Evolutionary conservation across 768 basidiomycete genomes (phyloP).

Genomic region (Hericium erinaceus): DNA sequence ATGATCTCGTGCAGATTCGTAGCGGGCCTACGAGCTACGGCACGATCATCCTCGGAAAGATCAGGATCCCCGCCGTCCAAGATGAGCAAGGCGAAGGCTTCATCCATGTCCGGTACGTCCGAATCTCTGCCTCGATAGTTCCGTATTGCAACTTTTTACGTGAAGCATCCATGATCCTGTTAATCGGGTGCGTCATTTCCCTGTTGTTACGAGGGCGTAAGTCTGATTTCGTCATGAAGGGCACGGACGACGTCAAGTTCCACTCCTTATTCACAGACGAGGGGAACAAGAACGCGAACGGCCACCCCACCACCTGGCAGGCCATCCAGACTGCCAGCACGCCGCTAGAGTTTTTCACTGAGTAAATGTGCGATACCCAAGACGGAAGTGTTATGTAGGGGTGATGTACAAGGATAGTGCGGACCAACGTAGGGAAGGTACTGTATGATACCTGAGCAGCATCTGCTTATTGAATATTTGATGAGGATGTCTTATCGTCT

Average conservation of each 20-base stretch:
- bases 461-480: no score
- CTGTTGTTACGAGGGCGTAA: conserved; percentile 3
- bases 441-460: not conserved
- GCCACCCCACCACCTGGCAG: conserved; percentile 44
- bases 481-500: no score
- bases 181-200: conserved; percentile 40
- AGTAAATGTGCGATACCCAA: conserved; percentile 25
- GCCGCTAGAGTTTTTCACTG: conserved; percentile 64
- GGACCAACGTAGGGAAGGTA: no score
- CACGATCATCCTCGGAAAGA: conserved; percentile 66
- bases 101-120: conserved; percentile 56
- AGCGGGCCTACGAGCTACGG: conserved; percentile 59
- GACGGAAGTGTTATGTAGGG: not conserved
- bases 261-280: conserved; percentile 56
- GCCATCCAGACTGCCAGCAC: conserved; percentile 53
- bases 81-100: conserved; percentile 58
- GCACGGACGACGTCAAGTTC: conserved; percentile 54
- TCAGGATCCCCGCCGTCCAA: conserved; percentile 56
- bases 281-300: conserved; percentile 19
- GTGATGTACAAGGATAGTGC: no score
- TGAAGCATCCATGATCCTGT: conserved; percentile 68
- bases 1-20: conserved; percentile 36
- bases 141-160: not conserved
- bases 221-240: conserved; percentile 29
- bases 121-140: not conserved